Evolutionary conservation across 768 basidiomycete species (phyloP), one percentile per base, ranked within the genome.

Genomic region (Imleria badia): DNA sequence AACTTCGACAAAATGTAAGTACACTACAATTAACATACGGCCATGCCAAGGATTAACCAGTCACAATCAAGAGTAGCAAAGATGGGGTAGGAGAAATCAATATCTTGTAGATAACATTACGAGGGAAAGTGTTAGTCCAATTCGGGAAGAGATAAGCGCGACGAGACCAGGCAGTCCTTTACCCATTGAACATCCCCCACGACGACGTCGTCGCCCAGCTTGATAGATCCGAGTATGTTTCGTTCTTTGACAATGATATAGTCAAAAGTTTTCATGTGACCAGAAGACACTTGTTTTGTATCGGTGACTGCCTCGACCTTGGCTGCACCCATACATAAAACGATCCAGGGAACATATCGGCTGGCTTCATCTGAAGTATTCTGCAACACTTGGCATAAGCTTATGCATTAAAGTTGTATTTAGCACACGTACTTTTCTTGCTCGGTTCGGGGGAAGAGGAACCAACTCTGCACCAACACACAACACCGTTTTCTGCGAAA

Each of bases 271-370:
- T 54, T 9, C 45, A 70, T 59, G 23, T 60, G 8, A 58, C 67
- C 29, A 20, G 54, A 14, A 61, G 75, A 22, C 41, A 71, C n/a
- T 49, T 66, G 30, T 52, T 71, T 75, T 10, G 71, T 30, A n/a
- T 83, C 79, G 9, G 73, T 68, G 29, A 85, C 80, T 3, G 84
- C 83, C 67, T 91, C 87, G 43, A 95, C 86, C 13, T 72, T 75
- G 8, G 73, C 70, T 0, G 93, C 90, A 1, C 92, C 91, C 84
- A 94, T 90, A 30, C 82, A 81, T 40, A 91, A 69, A 34, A 92
- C 79, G 56, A 94, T 87, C 47, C 81, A 82, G 22, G 79, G 82
- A 59, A 83, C 80, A 43, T 65, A 74, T 60, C 76, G 77, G 54
- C 73, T 76, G 10, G 74, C 74, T 55, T 75, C 75, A 19, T 72